Percentiles rank a stretch among this genome's conserved stretches.
phyloP scores from a whole-genome alignment of 1,139 yeast genomes.

The Taiozyma sp. region DNA sequence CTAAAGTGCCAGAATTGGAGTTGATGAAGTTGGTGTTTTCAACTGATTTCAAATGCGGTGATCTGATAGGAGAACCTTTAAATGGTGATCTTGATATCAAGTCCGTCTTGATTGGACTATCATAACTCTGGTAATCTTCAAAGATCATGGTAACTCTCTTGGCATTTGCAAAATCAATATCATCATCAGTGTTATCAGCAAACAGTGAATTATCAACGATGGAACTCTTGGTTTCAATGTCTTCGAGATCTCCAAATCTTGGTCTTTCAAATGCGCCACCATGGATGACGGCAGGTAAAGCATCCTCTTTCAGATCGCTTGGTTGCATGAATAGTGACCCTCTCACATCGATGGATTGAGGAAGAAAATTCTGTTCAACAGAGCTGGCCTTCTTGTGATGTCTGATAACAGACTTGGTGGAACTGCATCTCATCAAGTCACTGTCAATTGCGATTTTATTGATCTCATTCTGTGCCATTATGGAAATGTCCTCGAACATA shows the following conservation, averaged over 20 bases:
- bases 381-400: constrained; percentile 19
- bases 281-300: constrained; percentile 8
- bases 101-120: constrained; percentile 4
- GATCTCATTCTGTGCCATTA: neutral
- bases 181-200: constrained; percentile 23
- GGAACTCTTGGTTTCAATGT: constrained; percentile 15
- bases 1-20: constrained; percentile 12
- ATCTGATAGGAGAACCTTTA: constrained; percentile 7
- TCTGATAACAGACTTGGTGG: constrained; percentile 17
- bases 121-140: constrained; percentile 14
- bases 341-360: constrained; percentile 16
- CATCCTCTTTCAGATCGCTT: constrained; percentile 16
- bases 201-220: constrained; percentile 18
- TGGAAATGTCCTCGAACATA: constrained; percentile 18
- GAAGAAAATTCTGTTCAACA: constrained; percentile 4
- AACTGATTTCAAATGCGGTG: constrained; percentile 18
- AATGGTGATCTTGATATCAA: neutral
- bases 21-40: constrained; percentile 15
- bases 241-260: constrained; percentile 6
- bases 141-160: constrained; percentile 25
- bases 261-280: constrained; percentile 9
- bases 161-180: constrained; percentile 17
- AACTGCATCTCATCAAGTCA: constrained; percentile 11
- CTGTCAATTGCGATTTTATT: neutral
- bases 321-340: constrained; percentile 20